phyloP scores from a whole-genome alignment of 208 protist genomes.

The Wallacemonas sp. region DNA sequence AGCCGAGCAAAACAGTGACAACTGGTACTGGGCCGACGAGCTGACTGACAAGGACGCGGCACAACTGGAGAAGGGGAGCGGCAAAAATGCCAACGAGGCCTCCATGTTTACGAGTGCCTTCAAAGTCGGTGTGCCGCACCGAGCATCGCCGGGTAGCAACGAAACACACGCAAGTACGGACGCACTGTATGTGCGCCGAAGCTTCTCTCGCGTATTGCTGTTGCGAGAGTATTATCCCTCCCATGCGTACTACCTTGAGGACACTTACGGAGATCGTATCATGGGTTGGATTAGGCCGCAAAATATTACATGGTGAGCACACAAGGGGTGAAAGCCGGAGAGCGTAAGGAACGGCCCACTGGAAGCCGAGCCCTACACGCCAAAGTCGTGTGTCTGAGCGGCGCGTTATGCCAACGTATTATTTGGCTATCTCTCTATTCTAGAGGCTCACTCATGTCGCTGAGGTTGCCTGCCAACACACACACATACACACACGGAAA shows the following conservation, averaged over 20 bases:
- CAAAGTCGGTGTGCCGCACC: conserved; percentile 7
- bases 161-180: neutral
- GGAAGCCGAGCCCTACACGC: too few relatives aligned
- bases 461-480: too few relatives aligned
- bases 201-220: conserved; percentile 37
- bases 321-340: too few relatives aligned
- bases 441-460: too few relatives aligned
- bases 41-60: conserved; percentile 1
- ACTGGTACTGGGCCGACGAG: conserved; percentile 27
- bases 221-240: conserved; percentile 38
- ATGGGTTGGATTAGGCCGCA: conserved; percentile 44
- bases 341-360: too few relatives aligned
- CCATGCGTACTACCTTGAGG: conserved; percentile 36
- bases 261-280: conserved; percentile 37
- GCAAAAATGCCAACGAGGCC: neutral
- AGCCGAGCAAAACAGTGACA: conserved; percentile 75
- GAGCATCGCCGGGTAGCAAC: neutral
- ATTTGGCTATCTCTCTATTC: too few relatives aligned
- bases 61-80: neutral
- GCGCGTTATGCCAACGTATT: too few relatives aligned
- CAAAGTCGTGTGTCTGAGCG: too few relatives aligned
- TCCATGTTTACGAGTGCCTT: conserved; percentile 11
- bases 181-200: conserved; percentile 4
- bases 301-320: too few relatives aligned
- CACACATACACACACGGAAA: too few relatives aligned